phyloP scores from a whole-genome alignment of 257 asterid genomes.

The Petunia secreta region DNA sequence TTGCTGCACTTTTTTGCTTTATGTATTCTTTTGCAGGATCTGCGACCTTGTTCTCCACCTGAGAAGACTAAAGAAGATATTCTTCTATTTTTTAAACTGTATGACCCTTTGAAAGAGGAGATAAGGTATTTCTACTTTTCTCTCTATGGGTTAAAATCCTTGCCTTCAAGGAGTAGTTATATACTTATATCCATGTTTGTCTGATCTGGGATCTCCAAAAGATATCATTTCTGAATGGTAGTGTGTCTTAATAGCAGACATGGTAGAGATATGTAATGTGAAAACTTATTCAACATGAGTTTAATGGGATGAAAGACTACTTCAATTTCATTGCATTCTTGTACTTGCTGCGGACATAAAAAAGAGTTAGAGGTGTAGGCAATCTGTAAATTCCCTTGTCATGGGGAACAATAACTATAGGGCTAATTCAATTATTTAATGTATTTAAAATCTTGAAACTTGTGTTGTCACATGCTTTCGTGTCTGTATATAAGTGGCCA shows the following conservation, averaged over 20 bases:
- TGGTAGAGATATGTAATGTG: slow-evolving; percentile 16
- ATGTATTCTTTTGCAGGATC: slow-evolving; percentile 46
- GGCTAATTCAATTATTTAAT: neutral
- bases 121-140: slow-evolving; percentile 48
- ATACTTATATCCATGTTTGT: slow-evolving; percentile 14
- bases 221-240: slow-evolving; percentile 4
- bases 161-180: neutral
- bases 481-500: slow-evolving; percentile 2
- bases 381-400: neutral
- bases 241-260: slow-evolving; percentile 21
- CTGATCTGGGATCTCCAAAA: slow-evolving; percentile 4
- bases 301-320: neutral
- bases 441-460: slow-evolving; percentile 11
- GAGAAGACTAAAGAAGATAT: slow-evolving; percentile 74
- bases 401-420: neutral
- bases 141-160: slow-evolving; percentile 26
- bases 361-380: neutral
- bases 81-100: slow-evolving; percentile 72
- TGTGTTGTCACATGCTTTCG: slow-evolving; percentile 17
- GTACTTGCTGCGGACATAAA: slow-evolving; percentile 15
- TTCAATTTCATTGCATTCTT: neutral
- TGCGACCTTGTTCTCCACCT: slow-evolving; percentile 61
- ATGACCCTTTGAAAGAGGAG: slow-evolving; percentile 75
- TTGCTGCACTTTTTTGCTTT: neutral
- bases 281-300: slow-evolving; percentile 9